Evolutionary conservation across 345 rosid species (phyloP).

Genomic region (Heritiera fomes): DNA sequence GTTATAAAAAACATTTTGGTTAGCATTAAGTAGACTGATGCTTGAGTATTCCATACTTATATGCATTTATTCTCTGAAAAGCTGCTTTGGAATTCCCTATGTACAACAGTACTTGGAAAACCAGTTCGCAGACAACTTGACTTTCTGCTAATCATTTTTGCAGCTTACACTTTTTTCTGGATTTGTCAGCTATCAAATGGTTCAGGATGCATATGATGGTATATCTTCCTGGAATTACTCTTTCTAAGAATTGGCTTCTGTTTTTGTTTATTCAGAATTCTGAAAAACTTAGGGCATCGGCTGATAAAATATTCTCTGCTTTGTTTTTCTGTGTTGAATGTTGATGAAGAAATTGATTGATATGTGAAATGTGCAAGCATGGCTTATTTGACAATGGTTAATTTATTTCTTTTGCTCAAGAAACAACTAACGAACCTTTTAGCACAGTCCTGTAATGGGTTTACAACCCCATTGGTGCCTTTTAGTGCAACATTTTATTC

Average conservation of each 20-base stretch:
- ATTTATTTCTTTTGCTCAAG: slow-evolving; percentile 1
- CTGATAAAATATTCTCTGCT: neutral
- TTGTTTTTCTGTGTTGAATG: neutral
- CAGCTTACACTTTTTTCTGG: slow-evolving; percentile 98
- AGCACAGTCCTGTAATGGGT: neutral
- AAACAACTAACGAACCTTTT: neutral
- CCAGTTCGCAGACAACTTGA: slow-evolving; percentile 11
- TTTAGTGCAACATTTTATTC: slow-evolving; percentile 3
- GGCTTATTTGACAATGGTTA: neutral
- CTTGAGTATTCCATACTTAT: slow-evolving; percentile 1
- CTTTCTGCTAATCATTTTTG: slow-evolving; percentile 37
- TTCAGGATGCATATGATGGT: slow-evolving; percentile 96
- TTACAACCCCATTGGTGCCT: neutral
- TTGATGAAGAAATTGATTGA: slow-evolving; percentile 6
- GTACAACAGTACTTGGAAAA: neutral
- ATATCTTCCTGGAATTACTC: slow-evolving; percentile 16
- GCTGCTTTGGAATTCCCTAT: neutral
- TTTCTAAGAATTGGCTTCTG: slow-evolving; percentile 3
- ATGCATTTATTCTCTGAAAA: slow-evolving; percentile 15
- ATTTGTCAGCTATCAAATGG: slow-evolving; percentile 98
- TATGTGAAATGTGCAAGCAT: neutral
- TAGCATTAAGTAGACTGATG: neutral
- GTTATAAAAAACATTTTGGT: neutral
- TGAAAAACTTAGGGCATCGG: neutral
- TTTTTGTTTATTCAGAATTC: neutral